Conservation (phyloP, 2,329 filamentous ascomycete species). For the Ophiostoma pallidulum region DNA sequence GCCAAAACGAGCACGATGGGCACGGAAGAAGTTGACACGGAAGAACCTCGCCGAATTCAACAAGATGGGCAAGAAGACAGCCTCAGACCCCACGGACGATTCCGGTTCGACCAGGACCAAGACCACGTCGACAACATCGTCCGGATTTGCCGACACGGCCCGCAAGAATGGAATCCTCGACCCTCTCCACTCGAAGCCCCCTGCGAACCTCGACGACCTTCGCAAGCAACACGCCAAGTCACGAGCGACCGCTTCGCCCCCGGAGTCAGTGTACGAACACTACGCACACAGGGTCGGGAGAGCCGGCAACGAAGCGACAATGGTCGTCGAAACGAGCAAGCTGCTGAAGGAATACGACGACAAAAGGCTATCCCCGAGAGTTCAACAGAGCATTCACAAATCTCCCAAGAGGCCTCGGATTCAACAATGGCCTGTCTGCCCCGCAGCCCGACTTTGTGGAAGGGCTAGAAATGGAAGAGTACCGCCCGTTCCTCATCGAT, state of each 20-base stretch:
- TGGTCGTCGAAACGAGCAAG: constrained; percentile 11
- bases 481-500: constrained; percentile 12
- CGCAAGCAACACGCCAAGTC: constrained; percentile 8
- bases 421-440: constrained; percentile 22
- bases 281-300: constrained; percentile 12
- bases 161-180: constrained; percentile 16
- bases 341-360: constrained; percentile 17
- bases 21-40: no score
- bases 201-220: constrained; percentile 15
- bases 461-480: constrained; percentile 16
- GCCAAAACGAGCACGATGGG: constrained; percentile 7
- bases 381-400: constrained; percentile 17
- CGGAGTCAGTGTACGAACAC: constrained; percentile 12
- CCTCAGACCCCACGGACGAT: background rate
- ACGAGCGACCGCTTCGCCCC: constrained; percentile 12
- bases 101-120: background rate
- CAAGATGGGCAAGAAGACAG: constrained; percentile 10
- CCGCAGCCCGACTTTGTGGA: constrained; percentile 23
- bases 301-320: constrained; percentile 16
- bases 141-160: constrained; percentile 12
- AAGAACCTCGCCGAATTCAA: constrained; percentile 10
- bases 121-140: constrained; percentile 9
- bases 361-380: constrained; percentile 3
- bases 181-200: constrained; percentile 12
- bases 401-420: constrained; percentile 21